phyloP scores from a whole-genome alignment of 306 rosid genomes.

The Aeschynomene evenia region DNA sequence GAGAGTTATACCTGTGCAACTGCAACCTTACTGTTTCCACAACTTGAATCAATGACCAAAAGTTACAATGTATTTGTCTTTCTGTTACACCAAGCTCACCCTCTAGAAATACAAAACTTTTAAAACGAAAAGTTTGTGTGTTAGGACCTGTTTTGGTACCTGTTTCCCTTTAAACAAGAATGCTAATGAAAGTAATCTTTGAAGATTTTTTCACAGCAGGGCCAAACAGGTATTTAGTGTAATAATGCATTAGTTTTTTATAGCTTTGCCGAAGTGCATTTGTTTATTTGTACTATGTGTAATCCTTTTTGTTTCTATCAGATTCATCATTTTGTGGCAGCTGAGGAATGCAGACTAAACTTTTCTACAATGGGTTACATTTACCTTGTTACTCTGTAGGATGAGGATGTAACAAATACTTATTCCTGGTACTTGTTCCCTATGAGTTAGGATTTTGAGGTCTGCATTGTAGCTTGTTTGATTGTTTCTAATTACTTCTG shows the following conservation, averaged over 20 bases:
- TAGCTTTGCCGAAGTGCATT: background rate
- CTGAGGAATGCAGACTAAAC: constrained; percentile 6
- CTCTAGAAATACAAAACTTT: background rate
- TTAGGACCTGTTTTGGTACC: too few species aligned
- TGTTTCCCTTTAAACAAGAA: background rate
- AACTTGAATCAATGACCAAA: constrained; percentile 2
- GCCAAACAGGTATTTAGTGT: background rate
- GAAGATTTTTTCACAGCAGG: background rate
- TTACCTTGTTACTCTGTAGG: constrained; percentile 13
- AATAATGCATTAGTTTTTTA: background rate
- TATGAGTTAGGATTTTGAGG: background rate
- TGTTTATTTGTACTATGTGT: background rate
- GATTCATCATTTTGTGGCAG: background rate
- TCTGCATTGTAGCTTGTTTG: background rate
- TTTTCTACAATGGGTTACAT: constrained; percentile 5
- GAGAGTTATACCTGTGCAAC: background rate
- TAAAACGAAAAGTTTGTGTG: background rate
- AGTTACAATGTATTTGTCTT: background rate
- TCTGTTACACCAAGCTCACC: background rate
- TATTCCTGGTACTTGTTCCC: constrained; percentile 1
- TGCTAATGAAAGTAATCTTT: background rate
- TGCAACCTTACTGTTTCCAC: background rate
- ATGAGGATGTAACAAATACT: background rate
- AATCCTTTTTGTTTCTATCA: background rate
- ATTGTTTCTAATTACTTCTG: constrained; percentile 11